A percentile compares a stretch with the other conserved stretches of the same genome.
Evolutionary conservation across 768 basidiomycete species (phyloP).

Genomic region (Chalciporus piperatus): DNA sequence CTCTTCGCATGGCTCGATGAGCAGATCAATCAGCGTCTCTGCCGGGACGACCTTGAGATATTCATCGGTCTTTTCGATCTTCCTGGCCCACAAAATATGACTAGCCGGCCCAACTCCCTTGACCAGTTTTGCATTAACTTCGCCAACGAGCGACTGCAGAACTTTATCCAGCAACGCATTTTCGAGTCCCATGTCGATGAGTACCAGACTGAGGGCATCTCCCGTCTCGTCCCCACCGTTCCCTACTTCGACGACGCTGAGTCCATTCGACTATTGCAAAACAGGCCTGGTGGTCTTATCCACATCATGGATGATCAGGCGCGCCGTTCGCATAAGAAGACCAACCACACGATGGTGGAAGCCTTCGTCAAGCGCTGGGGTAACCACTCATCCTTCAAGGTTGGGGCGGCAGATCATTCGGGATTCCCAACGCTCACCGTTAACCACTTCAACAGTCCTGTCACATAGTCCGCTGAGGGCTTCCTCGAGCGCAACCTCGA

Average conservation of each 20-base stretch:
- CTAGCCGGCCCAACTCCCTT: constrained; percentile 84
- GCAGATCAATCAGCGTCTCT: constrained; percentile 91
- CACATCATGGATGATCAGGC: constrained; percentile 99
- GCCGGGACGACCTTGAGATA: constrained; percentile 87
- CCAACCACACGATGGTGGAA: constrained; percentile 90
- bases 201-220: constrained; percentile 47
- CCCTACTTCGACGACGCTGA: constrained; percentile 57
- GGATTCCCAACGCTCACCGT: constrained; percentile 88
- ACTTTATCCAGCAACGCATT: constrained; percentile 73
- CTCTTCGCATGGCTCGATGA: constrained; percentile 97
- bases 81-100: constrained; percentile 89
- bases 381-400: constrained; percentile 89
- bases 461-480: constrained; percentile 86
- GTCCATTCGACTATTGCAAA: constrained; percentile 81
- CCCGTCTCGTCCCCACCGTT: too few species aligned
- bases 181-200: constrained; percentile 83
- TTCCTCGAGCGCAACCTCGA: constrained; percentile 91
- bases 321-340: constrained; percentile 81
- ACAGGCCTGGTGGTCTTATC: constrained; percentile 85
- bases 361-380: constrained; percentile 94
- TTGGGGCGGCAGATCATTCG: constrained; percentile 67
- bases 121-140: constrained; percentile 98
- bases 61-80: constrained; percentile 95
- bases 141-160: constrained; percentile 88
- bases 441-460: constrained; percentile 87